Percentiles rank a stretch among this genome's conserved stretches.
These are phyloP conservation scores for Trichoderma brevicompactum DNA, from an alignment of 2,329 filamentous ascomycete species.

Conservation along the genomic window DNA sequence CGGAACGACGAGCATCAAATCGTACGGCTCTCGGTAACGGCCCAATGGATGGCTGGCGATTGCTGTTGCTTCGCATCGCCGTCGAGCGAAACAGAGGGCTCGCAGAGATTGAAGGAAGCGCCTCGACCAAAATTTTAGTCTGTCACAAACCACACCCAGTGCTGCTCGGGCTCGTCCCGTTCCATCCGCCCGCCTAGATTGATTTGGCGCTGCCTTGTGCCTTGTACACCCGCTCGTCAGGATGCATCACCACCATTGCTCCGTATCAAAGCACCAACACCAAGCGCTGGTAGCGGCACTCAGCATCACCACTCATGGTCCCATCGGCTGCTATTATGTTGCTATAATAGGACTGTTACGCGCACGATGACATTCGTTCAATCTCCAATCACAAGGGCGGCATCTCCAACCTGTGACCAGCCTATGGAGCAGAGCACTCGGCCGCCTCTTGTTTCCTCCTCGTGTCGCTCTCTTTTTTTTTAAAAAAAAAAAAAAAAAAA, in stretches of 20 bases:
- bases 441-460: background rate
- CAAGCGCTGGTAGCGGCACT: no score
- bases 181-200: slow-evolving; percentile 28
- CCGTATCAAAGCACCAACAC: background rate
- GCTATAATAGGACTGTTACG: background rate
- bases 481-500: no score
- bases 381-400: background rate
- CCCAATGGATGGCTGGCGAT: slow-evolving; percentile 21
- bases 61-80: background rate
- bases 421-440: background rate
- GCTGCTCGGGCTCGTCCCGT: slow-evolving; percentile 27
- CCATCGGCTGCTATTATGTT: no score
- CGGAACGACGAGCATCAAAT: background rate
- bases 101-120: background rate
- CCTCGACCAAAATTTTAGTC: background rate
- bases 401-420: slow-evolving; percentile 9
- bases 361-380: background rate
- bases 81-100: slow-evolving; percentile 8
- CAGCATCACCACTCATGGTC: no score
- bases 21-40: slow-evolving; percentile 7
- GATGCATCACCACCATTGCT: background rate
- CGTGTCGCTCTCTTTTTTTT: background rate
- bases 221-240: background rate
- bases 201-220: background rate
- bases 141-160: slow-evolving; percentile 5